A percentile compares a stretch with the other conserved stretches of the same genome.
These are phyloP conservation scores for Heimioporus sp. DNA, from an alignment of 768 basidiomycete genomes.

Conservation along the genomic window DNA sequence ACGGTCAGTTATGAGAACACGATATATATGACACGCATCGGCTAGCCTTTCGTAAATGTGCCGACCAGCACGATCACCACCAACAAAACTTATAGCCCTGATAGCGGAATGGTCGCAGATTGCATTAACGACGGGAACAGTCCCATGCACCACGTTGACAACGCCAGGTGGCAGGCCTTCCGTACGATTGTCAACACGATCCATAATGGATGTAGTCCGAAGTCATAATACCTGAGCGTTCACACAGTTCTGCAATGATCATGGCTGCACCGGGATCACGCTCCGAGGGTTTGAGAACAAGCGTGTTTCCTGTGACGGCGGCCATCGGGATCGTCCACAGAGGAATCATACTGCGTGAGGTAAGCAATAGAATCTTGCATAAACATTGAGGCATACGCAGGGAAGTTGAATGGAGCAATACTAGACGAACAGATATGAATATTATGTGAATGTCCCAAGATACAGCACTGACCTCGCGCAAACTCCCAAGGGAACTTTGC, in stretches of 20 bases:
- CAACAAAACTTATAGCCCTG: conserved; percentile 96
- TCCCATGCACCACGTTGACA: conserved; percentile 89
- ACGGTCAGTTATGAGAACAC: conserved; percentile 2
- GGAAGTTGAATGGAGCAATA: conserved; percentile 87
- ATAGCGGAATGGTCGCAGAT: conserved; percentile 92
- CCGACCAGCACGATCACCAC: conserved; percentile 87
- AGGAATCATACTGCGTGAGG: conserved; percentile 77
- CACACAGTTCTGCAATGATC: conserved; percentile 95
- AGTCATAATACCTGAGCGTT: conserved; percentile 60
- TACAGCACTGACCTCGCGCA: conserved; percentile 53
- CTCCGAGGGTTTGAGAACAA: conserved; percentile 94
- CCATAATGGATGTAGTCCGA: neutral
- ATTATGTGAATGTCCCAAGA: neutral
- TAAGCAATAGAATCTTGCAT: neutral
- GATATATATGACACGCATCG: neutral
- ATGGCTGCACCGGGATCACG: conserved; percentile 96
- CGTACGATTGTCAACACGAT: neutral
- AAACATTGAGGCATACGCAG: conserved; percentile 54
- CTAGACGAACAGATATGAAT: conserved; percentile 32
- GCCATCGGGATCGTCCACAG: conserved; percentile 95
- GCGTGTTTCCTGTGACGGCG: conserved; percentile 85
- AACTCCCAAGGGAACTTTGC: conserved; percentile 84
- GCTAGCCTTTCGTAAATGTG: conserved; percentile 86
- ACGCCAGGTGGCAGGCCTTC: conserved; percentile 82
- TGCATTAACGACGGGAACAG: conserved; percentile 84